Conservation (phyloP, 2,329 filamentous ascomycete species). For the Neurospora sp. region DNA sequence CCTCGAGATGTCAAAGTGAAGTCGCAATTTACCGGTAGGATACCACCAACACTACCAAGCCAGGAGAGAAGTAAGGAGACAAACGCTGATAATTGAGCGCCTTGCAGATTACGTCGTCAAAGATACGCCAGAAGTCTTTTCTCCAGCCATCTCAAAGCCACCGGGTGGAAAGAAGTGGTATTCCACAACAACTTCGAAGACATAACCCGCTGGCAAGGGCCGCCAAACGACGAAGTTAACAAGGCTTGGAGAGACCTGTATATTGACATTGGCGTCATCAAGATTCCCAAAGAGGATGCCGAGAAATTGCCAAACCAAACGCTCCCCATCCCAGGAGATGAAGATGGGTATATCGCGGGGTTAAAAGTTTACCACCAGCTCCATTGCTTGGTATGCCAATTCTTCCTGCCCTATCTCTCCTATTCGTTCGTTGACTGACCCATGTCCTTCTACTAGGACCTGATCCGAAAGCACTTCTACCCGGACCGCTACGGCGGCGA, state of each 20-base stretch:
- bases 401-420: neutral
- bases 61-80: neutral
- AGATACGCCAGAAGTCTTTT: conserved; percentile 1
- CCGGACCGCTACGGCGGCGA: neutral
- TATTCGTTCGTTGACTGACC: neutral
- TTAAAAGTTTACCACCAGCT: conserved; percentile 5
- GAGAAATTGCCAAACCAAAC: neutral
- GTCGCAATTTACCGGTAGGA: neutral
- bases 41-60: neutral
- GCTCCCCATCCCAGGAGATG: neutral
- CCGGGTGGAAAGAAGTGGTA: conserved; percentile 5
- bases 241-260: conserved; percentile 5
- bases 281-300: neutral
- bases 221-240: conserved; percentile 5
- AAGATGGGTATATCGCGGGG: neutral
- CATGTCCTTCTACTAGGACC: neutral
- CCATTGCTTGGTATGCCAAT: conserved; percentile 1
- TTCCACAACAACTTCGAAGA: conserved; percentile 7
- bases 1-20: neutral
- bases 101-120: neutral
- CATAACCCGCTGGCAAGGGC: conserved; percentile 3
- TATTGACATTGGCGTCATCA: neutral
- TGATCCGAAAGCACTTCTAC: conserved; percentile 1
- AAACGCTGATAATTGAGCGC: neutral
- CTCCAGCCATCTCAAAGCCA: neutral